A percentile compares a stretch with the other conserved stretches of the same genome.
Conservation (phyloP, 2,329 filamentous ascomycete species). For the Hymenoscyphus fraxineus region DNA sequence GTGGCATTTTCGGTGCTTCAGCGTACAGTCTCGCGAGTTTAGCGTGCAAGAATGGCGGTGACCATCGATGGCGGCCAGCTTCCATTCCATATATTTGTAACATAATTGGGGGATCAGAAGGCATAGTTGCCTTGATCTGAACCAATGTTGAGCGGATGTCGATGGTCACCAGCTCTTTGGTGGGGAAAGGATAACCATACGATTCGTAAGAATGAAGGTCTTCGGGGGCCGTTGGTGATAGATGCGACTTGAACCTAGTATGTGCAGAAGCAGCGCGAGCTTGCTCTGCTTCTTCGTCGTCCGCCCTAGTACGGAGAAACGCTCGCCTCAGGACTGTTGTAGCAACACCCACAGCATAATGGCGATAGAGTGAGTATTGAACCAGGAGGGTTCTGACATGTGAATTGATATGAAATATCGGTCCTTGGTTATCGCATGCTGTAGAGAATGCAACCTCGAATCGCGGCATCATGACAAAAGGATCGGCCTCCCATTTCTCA, state of each 20-base stretch:
- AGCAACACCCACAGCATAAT: conserved; percentile 85
- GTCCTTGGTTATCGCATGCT: conserved; percentile 78
- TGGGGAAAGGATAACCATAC: conserved; percentile 27
- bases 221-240: conserved; percentile 31
- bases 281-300: conserved; percentile 41
- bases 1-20: conserved; percentile 76
- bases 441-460: conserved; percentile 87
- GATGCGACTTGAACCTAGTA: conserved; percentile 16
- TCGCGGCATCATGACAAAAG: conserved; percentile 80
- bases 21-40: conserved; percentile 82
- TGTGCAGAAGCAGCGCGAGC: conserved; percentile 28
- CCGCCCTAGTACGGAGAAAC: conserved; percentile 53
- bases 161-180: conserved; percentile 68
- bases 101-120: conserved; percentile 86
- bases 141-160: conserved; percentile 79
- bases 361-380: conserved; percentile 89
- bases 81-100: conserved; percentile 81
- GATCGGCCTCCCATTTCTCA: conserved; percentile 78
- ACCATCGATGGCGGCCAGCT: conserved; percentile 81
- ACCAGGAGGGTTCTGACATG: conserved; percentile 73
- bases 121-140: conserved; percentile 86
- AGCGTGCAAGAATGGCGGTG: conserved; percentile 73
- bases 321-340: conserved; percentile 69
- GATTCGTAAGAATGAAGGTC: conserved; percentile 23
- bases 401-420: conserved; percentile 82